Evolutionary conservation across 1,284 basidiomycete species (phyloP).

Genomic region (Testicularia cyperi): DNA sequence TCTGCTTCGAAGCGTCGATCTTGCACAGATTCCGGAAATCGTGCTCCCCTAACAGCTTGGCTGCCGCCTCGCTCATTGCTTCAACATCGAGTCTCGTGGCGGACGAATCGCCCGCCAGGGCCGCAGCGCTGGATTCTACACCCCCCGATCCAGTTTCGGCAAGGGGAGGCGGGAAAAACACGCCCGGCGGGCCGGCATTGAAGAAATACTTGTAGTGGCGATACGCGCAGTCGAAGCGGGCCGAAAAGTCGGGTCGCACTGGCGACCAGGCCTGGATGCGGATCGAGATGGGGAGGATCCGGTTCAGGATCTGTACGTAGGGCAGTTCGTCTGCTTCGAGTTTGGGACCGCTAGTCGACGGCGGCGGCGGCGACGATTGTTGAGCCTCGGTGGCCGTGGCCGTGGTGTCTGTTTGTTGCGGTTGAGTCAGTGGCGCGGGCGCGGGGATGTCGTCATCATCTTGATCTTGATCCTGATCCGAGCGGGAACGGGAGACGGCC

Average conservation of each 20-base stretch:
- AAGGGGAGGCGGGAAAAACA: slow-evolving; percentile 18
- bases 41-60: slow-evolving; percentile 78
- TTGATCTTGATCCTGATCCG: too few species aligned
- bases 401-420: not conserved
- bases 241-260: slow-evolving; percentile 76
- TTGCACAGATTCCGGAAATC: slow-evolving; percentile 97
- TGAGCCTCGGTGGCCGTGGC: not conserved
- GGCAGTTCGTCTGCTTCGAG: slow-evolving; percentile 67
- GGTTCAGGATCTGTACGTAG: slow-evolving; percentile 81
- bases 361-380: too few species aligned
- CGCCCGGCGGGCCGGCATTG: slow-evolving; percentile 38
- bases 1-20: slow-evolving; percentile 90
- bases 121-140: not conserved
- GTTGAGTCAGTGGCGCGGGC: not conserved
- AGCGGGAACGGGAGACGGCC: too few species aligned
- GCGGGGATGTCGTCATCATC: too few species aligned
- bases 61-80: slow-evolving; percentile 77
- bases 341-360: not conserved
- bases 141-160: not conserved
- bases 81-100: slow-evolving; percentile 39
- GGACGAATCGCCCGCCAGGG: not conserved
- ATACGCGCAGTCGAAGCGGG: slow-evolving; percentile 81
- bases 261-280: slow-evolving; percentile 95
- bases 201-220: slow-evolving; percentile 98
- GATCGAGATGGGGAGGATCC: slow-evolving; percentile 84